Percentiles rank a stretch among this genome's conserved stretches.
phyloP scores from a whole-genome alignment of 1,139 yeast species.

The Pichia sp. region DNA sequence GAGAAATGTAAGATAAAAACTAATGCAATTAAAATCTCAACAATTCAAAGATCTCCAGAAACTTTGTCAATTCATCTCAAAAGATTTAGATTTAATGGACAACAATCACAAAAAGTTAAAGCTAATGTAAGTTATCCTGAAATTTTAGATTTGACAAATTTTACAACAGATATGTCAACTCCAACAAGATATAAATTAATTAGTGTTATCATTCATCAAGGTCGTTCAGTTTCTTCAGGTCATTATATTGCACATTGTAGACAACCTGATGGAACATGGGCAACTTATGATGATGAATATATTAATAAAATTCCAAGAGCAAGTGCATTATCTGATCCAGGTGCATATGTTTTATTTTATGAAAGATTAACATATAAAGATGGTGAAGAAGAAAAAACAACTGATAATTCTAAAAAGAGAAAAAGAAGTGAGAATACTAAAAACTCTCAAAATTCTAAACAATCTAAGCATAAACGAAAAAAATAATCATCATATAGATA shows the following conservation, averaged over 20 bases:
- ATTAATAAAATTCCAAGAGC: slow-evolving; percentile 67
- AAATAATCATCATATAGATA: too few species aligned
- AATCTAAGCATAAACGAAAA: slow-evolving; percentile 9
- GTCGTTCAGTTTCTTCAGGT: slow-evolving; percentile 86
- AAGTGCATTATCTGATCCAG: slow-evolving; percentile 72
- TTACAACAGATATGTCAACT: slow-evolving; percentile 40
- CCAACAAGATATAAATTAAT: slow-evolving; percentile 65
- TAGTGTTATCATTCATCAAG: slow-evolving; percentile 92
- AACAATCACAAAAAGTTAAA: slow-evolving; percentile 74
- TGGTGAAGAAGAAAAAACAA: not conserved
- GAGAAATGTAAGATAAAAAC: slow-evolving; percentile 78
- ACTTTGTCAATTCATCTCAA: slow-evolving; percentile 81
- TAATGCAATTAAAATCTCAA: slow-evolving; percentile 68
- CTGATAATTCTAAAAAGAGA: slow-evolving; percentile 5
- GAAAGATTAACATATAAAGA: slow-evolving; percentile 58
- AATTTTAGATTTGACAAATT: slow-evolving; percentile 65
- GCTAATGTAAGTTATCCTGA: slow-evolving; percentile 79
- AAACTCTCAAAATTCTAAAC: not conserved
- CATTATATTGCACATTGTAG: slow-evolving; percentile 89
- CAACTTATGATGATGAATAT: slow-evolving; percentile 89
- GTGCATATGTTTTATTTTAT: slow-evolving; percentile 85
- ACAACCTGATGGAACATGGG: slow-evolving; percentile 90
- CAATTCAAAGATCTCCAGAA: slow-evolving; percentile 81
- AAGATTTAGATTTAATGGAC: slow-evolving; percentile 81
- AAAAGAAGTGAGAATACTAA: slow-evolving; percentile 3